Base-by-base conservation (phyloP, 495 filamentous ascomycete species). In the Aspergillus campestris region DNA sequence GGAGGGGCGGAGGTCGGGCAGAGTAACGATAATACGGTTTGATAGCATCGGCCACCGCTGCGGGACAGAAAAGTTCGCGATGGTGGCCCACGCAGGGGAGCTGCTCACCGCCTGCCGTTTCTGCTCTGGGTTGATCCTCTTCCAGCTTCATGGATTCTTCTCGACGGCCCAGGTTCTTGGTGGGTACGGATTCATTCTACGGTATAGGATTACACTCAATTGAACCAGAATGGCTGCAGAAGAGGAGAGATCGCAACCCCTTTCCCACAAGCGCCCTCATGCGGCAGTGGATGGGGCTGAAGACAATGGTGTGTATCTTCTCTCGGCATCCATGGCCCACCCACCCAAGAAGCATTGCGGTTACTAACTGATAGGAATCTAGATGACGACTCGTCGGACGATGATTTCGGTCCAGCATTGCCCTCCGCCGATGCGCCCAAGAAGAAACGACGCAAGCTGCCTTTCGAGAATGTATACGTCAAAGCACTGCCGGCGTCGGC, bases 381-480 rank as follows among this genome's bases (percentile, higher is more conserved):
- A 67, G 68, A 54, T 38, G 60, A 60, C 31, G 83, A 81, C 7
- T 82, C 78, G 41, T 95, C 84, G 1, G 90, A 95, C 55, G 92
- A 98, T 70, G 89, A 94, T 60, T 89, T 96, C 62, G 94, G 92
- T 32, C 94, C 92, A 3, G 79, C 88, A 31, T 77, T 95, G 27
- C 90, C 91, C 43, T 81, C 70, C 45, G 75, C 67, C 24, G 79
- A 71, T 28, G 87, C 85, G 27, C 81, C 79, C 44, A 94, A 94
- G 73, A 97, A 89, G 74, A 91, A 95, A 66, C 80, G 86, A 8
- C 82, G 89, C 38, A 86, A 86, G 58, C 83, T 99, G 10, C 89
- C 88, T 0, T 86, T 95, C 65, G 91, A 95, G 65, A 95, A 94
- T 58, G 80, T 95, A 50, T 97, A 95, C 65, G 68, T 97, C 56